Percentiles rank a stretch among this genome's conserved stretches.
phyloP scores from a whole-genome alignment of 805 yeast genomes.

The Schwanniomyces yamadae region DNA sequence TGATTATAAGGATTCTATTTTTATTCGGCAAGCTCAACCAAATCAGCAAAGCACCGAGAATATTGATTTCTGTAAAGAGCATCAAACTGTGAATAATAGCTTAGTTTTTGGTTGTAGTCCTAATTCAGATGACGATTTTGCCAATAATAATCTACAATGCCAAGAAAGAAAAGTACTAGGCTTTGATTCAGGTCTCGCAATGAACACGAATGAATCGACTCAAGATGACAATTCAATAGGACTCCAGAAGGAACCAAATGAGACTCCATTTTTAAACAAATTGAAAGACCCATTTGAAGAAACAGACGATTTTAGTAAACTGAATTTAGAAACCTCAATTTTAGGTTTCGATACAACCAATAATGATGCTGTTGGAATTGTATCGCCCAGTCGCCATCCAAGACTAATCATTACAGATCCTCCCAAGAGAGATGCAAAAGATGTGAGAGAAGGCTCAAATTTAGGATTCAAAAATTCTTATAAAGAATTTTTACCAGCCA shows the following conservation, averaged over 20 bases:
- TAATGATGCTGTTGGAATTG: too few species aligned
- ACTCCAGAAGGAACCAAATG: slow-evolving; percentile 6
- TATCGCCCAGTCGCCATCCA: too few species aligned
- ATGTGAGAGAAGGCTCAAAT: too few species aligned
- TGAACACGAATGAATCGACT: background rate
- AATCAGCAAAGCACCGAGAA: background rate
- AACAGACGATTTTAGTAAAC: slow-evolving; percentile 8
- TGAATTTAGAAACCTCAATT: slow-evolving; percentile 3
- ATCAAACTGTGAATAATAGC: slow-evolving; percentile 22
- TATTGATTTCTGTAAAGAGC: slow-evolving; percentile 1
- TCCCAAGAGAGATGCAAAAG: too few species aligned
- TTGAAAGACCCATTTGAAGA: slow-evolving; percentile 10
- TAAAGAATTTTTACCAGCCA: too few species aligned
- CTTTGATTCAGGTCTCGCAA: background rate
- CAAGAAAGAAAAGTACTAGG: too few species aligned
- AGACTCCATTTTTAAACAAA: slow-evolving; percentile 10
- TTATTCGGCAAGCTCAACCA: background rate
- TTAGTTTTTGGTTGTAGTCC: slow-evolving; percentile 35
- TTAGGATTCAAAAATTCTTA: too few species aligned
- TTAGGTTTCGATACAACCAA: too few species aligned
- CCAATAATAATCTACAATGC: too few species aligned
- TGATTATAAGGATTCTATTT: slow-evolving; percentile 2
- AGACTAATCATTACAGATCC: too few species aligned
- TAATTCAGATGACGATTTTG: too few species aligned
- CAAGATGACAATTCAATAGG: slow-evolving; percentile 5